Percentiles rank a stretch among this genome's conserved stretches.
Evolutionary conservation across 371 early-diverging fungal species (phyloP).

Genomic region (Syncephalastrum racemosum): DNA sequence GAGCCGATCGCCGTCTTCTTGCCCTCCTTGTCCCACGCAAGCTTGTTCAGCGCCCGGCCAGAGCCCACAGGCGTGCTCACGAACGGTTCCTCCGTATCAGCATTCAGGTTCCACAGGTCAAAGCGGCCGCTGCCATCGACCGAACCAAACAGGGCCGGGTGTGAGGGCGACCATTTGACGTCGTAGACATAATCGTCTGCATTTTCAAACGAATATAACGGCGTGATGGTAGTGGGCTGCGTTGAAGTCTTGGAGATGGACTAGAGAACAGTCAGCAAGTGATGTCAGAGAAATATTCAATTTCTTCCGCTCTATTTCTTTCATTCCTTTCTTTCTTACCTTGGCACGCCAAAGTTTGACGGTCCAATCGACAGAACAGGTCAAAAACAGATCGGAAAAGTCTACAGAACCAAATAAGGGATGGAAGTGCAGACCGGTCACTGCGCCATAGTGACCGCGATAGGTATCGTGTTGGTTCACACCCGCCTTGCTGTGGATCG

Average conservation of each 20-base stretch:
- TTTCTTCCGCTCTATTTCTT: not conserved
- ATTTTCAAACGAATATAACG: conserved; percentile 88
- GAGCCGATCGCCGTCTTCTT: conserved; percentile 81
- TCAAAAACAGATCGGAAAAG: conserved; percentile 89
- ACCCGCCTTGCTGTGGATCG: conserved; percentile 80
- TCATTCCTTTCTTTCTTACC: conserved; percentile 31
- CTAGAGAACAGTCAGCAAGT: conserved; percentile 17
- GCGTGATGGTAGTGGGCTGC: conserved; percentile 57
- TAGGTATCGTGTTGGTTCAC: conserved; percentile 84
- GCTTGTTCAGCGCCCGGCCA: conserved; percentile 86
- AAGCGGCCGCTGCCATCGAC: conserved; percentile 91
- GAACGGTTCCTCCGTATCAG: conserved; percentile 81
- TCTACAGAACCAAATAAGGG: conserved; percentile 79
- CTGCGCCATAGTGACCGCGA: conserved; percentile 84
- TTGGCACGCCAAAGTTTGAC: conserved; percentile 93
- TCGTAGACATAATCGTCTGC: conserved; percentile 96
- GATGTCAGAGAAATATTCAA: no score
- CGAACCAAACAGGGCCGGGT: conserved; percentile 91
- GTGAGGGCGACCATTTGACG: conserved; percentile 93
- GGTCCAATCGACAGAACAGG: conserved; percentile 94
- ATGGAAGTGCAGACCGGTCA: conserved; percentile 93
- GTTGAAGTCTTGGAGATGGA: conserved; percentile 65
- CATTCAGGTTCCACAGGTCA: conserved; percentile 90
- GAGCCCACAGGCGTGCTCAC: conserved; percentile 66
- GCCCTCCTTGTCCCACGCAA: conserved; percentile 92